Evolutionary conservation across 768 basidiomycete species (phyloP).

Genomic region (Naematelia encephala): DNA sequence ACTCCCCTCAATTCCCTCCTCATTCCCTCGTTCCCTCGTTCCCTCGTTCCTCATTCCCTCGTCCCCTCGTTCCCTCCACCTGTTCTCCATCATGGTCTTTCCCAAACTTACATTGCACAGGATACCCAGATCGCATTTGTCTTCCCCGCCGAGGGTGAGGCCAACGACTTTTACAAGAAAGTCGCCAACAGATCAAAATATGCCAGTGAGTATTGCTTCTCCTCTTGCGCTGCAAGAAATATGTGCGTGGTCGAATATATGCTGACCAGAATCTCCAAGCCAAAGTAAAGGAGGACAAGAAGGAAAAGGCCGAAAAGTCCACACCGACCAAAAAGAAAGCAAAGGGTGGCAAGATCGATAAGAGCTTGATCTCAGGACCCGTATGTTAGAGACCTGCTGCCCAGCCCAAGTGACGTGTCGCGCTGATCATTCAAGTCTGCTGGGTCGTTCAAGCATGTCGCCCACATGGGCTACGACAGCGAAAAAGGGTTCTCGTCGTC

Average conservation of each 20-base stretch:
- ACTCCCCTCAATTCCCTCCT: too few species aligned
- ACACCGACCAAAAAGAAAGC: conserved; percentile 44
- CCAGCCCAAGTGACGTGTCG: neutral
- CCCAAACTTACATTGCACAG: conserved; percentile 53
- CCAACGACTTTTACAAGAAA: conserved; percentile 79
- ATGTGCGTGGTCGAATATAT: neutral
- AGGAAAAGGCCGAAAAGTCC: conserved; percentile 24
- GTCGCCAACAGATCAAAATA: conserved; percentile 65
- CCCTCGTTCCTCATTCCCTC: too few species aligned
- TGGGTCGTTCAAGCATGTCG: conserved; percentile 75
- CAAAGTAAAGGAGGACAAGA: conserved; percentile 45
- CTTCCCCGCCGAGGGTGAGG: conserved; percentile 81
- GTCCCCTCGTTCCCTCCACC: too few species aligned
- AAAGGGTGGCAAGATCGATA: conserved; percentile 79
- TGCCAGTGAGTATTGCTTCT: conserved; percentile 47
- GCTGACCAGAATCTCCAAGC: conserved; percentile 19
- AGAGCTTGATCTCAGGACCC: conserved; percentile 85
- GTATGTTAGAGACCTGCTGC: conserved; percentile 22
- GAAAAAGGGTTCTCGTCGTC: conserved; percentile 80
- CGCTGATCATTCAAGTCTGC: conserved; percentile 33
- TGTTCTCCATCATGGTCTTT: too few species aligned
- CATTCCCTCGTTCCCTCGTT: too few species aligned
- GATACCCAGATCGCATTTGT: conserved; percentile 87
- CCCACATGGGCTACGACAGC: conserved; percentile 89
- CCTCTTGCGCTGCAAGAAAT: neutral